Evolutionary conservation across 768 basidiomycete species (phyloP).

Genomic region (Podaxis pistillaris): DNA sequence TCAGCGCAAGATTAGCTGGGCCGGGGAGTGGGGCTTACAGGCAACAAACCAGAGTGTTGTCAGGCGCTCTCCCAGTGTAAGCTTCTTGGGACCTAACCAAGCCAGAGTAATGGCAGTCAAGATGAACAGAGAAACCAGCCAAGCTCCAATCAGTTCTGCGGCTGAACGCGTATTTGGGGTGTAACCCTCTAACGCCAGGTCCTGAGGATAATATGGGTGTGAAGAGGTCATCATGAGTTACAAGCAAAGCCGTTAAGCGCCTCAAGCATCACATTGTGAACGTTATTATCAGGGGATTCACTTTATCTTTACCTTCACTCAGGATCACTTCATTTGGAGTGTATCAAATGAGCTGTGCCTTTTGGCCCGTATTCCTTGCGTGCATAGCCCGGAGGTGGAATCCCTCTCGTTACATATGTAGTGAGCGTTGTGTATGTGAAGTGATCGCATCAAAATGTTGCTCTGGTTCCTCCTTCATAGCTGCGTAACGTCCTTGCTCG

Average conservation of each 20-base stretch:
- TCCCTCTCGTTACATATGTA: too few relatives aligned
- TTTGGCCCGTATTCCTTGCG: too few relatives aligned
- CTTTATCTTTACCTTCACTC: too few relatives aligned
- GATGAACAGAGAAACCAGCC: constrained; percentile 3
- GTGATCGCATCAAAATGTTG: constrained; percentile 7
- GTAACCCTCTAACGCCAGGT: constrained; percentile 1
- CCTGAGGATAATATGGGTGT: constrained; percentile 15
- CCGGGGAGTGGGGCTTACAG: not conserved
- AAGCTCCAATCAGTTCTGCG: constrained; percentile 11
- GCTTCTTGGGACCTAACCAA: constrained; percentile 13
- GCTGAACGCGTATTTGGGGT: constrained; percentile 13
- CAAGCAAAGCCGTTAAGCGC: not conserved
- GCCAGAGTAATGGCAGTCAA: not conserved
- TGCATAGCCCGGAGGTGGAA: too few relatives aligned
- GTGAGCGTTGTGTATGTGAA: not conserved
- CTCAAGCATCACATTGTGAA: not conserved
- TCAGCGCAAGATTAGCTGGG: not conserved
- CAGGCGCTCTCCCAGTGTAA: constrained; percentile 7
- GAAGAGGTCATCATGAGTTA: not conserved
- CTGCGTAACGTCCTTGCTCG: constrained; percentile 1
- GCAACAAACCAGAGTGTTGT: constrained; percentile 15
- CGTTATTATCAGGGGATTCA: too few relatives aligned
- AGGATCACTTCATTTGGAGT: too few relatives aligned
- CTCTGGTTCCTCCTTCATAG: not conserved
- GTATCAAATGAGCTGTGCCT: too few relatives aligned